Evolutionary conservation across 2,329 filamentous ascomycete species (phyloP).

Genomic region (Neonectria sp.): DNA sequence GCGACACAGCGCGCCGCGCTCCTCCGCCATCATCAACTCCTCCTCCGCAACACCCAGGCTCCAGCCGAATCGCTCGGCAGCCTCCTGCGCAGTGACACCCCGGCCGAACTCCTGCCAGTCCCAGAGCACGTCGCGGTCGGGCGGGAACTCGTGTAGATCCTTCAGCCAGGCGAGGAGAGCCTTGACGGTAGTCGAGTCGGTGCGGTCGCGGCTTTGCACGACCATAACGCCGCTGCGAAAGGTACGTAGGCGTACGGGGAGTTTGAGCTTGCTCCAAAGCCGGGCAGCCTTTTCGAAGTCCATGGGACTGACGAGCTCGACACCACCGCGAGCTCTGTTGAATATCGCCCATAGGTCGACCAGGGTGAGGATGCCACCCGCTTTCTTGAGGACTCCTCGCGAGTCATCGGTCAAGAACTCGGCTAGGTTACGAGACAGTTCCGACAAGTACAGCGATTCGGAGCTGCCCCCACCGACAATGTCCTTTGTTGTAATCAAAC

Average conservation of each 20-base stretch:
- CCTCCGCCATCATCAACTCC: conserved; percentile 97
- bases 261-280: conserved; percentile 88
- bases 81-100: conserved; percentile 91
- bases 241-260: conserved; percentile 88
- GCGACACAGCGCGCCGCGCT: conserved; percentile 87
- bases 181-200: conserved; percentile 89
- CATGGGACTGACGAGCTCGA: conserved; percentile 91
- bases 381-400: conserved; percentile 81
- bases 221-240: conserved; percentile 97
- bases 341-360: conserved; percentile 96
- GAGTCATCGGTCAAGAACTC: conserved; percentile 92
- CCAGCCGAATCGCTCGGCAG: conserved; percentile 93
- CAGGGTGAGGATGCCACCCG: conserved; percentile 90
- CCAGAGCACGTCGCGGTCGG: conserved; percentile 77
- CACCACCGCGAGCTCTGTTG: conserved; percentile 92
- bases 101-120: conserved; percentile 84
- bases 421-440: conserved; percentile 86
- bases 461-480: conserved; percentile 84
- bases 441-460: conserved; percentile 90
- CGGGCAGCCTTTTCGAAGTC: conserved; percentile 93
- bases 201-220: conserved; percentile 89
- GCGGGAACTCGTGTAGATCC: conserved; percentile 77
- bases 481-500: conserved; percentile 94
- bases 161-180: conserved; percentile 84
- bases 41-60: conserved; percentile 96